phyloP scores from a whole-genome alignment of 139 green algal genomes.

The Zygnema circumcarinatum region DNA sequence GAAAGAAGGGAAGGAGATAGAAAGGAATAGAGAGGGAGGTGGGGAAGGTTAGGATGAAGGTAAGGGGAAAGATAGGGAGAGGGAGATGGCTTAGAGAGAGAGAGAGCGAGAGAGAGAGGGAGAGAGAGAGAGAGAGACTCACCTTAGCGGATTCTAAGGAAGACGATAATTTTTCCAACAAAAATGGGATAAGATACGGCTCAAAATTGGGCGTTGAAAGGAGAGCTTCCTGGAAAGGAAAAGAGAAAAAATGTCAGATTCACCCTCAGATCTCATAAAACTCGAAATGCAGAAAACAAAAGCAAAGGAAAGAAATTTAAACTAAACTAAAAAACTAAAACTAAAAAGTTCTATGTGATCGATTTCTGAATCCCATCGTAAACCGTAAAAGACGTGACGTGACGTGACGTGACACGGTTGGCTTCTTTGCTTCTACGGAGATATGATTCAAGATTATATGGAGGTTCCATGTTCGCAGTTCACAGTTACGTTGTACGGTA shows the following conservation, averaged over 20 bases:
- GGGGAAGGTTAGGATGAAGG: too few species aligned
- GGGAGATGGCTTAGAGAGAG: too few species aligned
- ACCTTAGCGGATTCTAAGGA: constrained; percentile 37
- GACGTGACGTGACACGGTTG: too few species aligned
- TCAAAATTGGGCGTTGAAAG: background rate
- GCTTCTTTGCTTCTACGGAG: too few species aligned
- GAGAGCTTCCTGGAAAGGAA: constrained; percentile 28
- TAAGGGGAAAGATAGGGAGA: too few species aligned
- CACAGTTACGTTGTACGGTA: too few species aligned
- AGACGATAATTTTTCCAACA: constrained; percentile 34
- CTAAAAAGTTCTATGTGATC: background rate
- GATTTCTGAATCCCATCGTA: background rate
- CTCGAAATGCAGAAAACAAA: background rate
- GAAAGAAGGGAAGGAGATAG: background rate
- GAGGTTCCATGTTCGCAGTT: too few species aligned
- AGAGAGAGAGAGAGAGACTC: background rate
- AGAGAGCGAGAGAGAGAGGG: background rate
- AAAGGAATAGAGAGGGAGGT: background rate
- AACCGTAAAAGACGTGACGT: background rate
- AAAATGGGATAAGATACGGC: constrained; percentile 3
- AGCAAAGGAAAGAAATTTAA: background rate
- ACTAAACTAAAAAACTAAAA: background rate
- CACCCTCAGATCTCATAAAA: background rate
- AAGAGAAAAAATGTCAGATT: background rate
- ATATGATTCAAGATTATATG: too few species aligned